Evolutionary conservation across 2,329 filamentous ascomycete genomes (phyloP), one percentile per base, ranked within the genome.

Genomic region (Proliferodiscus dingleyae): DNA sequence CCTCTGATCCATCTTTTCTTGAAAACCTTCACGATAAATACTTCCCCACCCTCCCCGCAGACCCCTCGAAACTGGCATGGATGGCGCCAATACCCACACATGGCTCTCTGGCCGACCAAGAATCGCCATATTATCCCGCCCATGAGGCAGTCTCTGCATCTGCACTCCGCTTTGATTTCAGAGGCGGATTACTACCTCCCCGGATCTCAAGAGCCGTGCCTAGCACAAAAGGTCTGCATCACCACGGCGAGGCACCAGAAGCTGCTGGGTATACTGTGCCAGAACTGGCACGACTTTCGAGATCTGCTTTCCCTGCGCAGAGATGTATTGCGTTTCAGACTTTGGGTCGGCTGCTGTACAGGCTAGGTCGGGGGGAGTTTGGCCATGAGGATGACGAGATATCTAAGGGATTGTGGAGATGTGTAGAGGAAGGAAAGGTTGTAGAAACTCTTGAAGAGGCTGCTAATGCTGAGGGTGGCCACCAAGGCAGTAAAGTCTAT

Each of bases 251-350:
- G 47, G 90, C 91, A 1, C 93, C 93, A 13, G 89, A 95, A 66
- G 88, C 90, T 1, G 93, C 93, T 0, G 93, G 93, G 0, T 98
- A 98, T 67, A 97, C 93, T 0, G 78, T 98, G 23, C 80, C 82
- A 0, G 93, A 98, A 66, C 73, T 98, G 1, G 83, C 89, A 1
- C 80, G 85, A 24, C 75, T 96, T 2, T 82, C 88, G 4, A 77
- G 91, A 26, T 94, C 87, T 45, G 81, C 83, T 0, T 88, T 95
- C 16, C 80, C 93, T 0, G 84, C 87, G 1, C 93, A 98, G 70
- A 72, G 91, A 9, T 96, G 93, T 61, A 77, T 97, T 51, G 89
- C 93, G 0, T 96, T 89, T 66, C 91, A 95, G 67, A 91, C 90
- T 0, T 71, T 97, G 1, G 93, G 93, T 0, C 76, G 93, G 16